Percentiles rank a stretch among this genome's conserved stretches.
phyloP scores from a whole-genome alignment of 805 yeast species.

The Saturnispora diversa region DNA sequence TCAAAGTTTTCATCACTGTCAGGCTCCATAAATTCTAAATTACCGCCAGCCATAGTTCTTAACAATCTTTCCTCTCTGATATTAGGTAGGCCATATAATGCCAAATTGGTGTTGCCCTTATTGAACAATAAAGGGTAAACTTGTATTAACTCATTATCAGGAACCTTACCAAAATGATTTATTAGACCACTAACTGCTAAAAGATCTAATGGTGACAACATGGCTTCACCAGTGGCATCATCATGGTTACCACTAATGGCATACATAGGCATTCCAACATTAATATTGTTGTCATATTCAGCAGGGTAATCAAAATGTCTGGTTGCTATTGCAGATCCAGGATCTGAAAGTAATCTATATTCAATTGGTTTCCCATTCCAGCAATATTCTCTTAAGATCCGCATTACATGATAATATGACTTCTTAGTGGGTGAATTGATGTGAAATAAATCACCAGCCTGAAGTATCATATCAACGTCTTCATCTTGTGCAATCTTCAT shows the following conservation, averaged over 20 bases:
- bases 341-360: conserved; percentile 75
- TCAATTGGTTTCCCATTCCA: conserved; percentile 85
- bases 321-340: conserved; percentile 51
- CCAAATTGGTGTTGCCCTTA: conserved; percentile 75
- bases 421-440: conserved; percentile 82
- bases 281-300: conserved; percentile 85
- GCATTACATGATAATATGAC: conserved; percentile 75
- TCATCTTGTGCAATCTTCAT: conserved; percentile 57
- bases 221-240: conserved; percentile 83
- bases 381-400: conserved; percentile 60
- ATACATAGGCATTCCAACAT: conserved; percentile 83
- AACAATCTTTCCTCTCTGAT: conserved; percentile 84
- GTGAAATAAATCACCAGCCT: conserved; percentile 92
- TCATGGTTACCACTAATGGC: conserved; percentile 96
- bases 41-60: conserved; percentile 71
- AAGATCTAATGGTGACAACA: conserved; percentile 80
- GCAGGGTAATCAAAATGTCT: conserved; percentile 61
- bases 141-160: conserved; percentile 64
- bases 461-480: conserved; percentile 83
- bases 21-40: conserved; percentile 74
- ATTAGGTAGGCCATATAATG: conserved; percentile 82
- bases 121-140: conserved; percentile 71
- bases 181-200: conserved; percentile 73
- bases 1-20: conserved; percentile 38
- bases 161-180: conserved; percentile 82